Evolutionary conservation across 2,329 filamentous ascomycete genomes (phyloP), one percentile per base, ranked within the genome.

Genomic region (Paraconiothyrium sp.): DNA sequence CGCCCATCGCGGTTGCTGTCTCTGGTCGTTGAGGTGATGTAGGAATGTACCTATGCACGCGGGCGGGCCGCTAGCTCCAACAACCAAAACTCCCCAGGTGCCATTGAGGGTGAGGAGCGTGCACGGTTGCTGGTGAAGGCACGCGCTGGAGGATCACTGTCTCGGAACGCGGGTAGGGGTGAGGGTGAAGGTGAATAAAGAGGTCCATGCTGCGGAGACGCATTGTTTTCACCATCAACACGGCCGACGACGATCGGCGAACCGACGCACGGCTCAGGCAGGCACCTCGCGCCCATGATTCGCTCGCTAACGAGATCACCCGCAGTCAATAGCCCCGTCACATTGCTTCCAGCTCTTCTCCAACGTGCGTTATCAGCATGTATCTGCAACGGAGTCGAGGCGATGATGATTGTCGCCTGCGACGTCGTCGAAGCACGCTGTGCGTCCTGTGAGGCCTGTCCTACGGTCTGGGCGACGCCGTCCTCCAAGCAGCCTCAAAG

Each of bases 1-100:
- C 54, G 35, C 51, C 61, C 68, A 70, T 71, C 44, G 64, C 64
- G 59, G 62, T 63, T 68, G 65, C 63, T 51, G 37, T 16, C 8
- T 20, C 20, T 46, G 43, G 56, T 51, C 39, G 39, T 22, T 9
- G 56, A 58, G 47, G 56, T 35, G 43, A 56, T 37, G 32, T 37
- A 48, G 54, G 54, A 56, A 56, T 47, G 41, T 49, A 24, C 20
- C 39, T 16, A 55, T n/a, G 51, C 51, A 44, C 11, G 35, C 32
- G 34, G 7, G 30, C 49, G 20, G 14, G 51, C 37, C n/a, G 54
- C 39, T 44, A 55, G 39, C 39, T 46, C 39, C 39, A 22, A 37
- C 39, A 7, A 30, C 27, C 11, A 13, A 37, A n/a, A 11, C 37
- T 32, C 27, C 43, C 2, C 10, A 37, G 20, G 14, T 11, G 54